Percentiles rank a stretch among this genome's conserved stretches.
phyloP scores from a whole-genome alignment of 495 filamentous ascomycete genomes.

The Neurospora cerealis region DNA sequence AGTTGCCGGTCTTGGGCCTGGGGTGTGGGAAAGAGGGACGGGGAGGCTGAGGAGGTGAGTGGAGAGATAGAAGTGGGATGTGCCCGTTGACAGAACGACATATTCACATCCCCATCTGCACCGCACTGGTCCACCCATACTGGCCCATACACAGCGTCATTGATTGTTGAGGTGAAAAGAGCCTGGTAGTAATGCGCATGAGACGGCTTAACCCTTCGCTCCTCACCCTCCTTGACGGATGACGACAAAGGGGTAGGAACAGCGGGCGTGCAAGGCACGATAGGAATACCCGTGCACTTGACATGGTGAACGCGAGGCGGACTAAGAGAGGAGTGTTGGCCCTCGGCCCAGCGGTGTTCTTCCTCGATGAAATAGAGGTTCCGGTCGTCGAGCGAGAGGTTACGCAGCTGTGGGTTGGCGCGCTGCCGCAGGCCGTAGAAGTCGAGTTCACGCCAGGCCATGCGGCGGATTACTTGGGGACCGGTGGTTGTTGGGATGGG shows the following conservation, averaged over 20 bases:
- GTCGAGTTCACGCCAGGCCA: conserved; percentile 46
- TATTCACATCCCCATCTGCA: conserved; percentile 35
- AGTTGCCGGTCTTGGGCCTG: neutral
- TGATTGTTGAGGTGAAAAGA: conserved; percentile 1
- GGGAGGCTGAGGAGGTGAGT: neutral
- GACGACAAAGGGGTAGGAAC: neutral
- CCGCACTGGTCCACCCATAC: conserved; percentile 40
- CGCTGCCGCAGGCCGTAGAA: conserved; percentile 51
- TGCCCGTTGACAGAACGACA: conserved; percentile 23
- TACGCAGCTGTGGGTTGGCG: conserved; percentile 41
- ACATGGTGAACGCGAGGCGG: conserved; percentile 36
- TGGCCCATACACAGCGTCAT: conserved; percentile 38
- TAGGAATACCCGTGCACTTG: conserved; percentile 45
- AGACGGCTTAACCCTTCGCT: neutral
- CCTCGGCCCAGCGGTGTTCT: conserved; percentile 40
- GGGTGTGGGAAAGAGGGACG: neutral
- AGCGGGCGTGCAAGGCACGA: conserved; percentile 15
- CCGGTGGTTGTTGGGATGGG: conserved; percentile 11
- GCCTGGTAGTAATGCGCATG: neutral
- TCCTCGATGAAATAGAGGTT: conserved; percentile 37
- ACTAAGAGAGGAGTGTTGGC: conserved; percentile 28
- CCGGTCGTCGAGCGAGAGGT: conserved; percentile 44
- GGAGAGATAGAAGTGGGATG: neutral
- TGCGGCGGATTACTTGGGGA: conserved; percentile 44
- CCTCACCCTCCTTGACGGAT: neutral